These are phyloP conservation scores for Elasticomyces elasticus DNA, from an alignment of 495 filamentous ascomycete genomes.

Conservation along the genomic window DNA sequence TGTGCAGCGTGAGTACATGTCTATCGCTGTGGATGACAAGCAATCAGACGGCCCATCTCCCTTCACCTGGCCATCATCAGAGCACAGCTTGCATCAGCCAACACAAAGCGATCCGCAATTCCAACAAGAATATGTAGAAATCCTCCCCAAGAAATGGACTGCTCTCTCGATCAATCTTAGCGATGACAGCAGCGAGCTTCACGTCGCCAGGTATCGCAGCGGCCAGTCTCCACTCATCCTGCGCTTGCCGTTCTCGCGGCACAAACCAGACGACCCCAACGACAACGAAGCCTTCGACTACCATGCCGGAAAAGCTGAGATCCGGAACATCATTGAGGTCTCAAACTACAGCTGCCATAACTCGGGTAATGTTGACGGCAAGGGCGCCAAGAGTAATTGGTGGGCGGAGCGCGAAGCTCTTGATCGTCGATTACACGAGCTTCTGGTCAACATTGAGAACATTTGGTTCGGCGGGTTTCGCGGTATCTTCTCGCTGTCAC, in stretches of 20 bases:
- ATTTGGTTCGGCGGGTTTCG: slow-evolving; percentile 93
- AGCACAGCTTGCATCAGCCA: slow-evolving; percentile 30
- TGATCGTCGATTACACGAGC: slow-evolving; percentile 63
- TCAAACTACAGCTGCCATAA: slow-evolving; percentile 76
- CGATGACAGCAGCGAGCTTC: slow-evolving; percentile 69
- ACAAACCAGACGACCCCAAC: slow-evolving; percentile 73
- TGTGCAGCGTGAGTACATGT: slow-evolving; percentile 48
- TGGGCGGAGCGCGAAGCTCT: slow-evolving; percentile 76
- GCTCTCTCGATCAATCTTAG: slow-evolving; percentile 76
- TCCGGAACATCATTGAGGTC: slow-evolving; percentile 67
- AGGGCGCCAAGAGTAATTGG: slow-evolving; percentile 65
- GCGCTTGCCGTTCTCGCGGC: slow-evolving; percentile 70
- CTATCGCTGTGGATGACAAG: slow-evolving; percentile 38
- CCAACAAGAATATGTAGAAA: slow-evolving; percentile 63
- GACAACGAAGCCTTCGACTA: slow-evolving; percentile 72
- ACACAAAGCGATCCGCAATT: slow-evolving; percentile 40
- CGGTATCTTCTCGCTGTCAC: slow-evolving; percentile 72
- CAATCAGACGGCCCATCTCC: slow-evolving; percentile 26
- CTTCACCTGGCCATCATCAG: slow-evolving; percentile 37
- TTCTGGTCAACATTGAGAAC: slow-evolving; percentile 76
- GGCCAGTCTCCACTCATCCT: slow-evolving; percentile 71
- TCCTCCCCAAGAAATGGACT: slow-evolving; percentile 74
- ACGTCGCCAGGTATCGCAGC: slow-evolving; percentile 65
- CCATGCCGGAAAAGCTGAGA: slow-evolving; percentile 60
- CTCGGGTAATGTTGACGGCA: slow-evolving; percentile 48